Percentiles rank a stretch among this genome's conserved stretches.
Conservation (phyloP, 2,329 filamentous ascomycete genomes). For the Aspergillus sp. region DNA sequence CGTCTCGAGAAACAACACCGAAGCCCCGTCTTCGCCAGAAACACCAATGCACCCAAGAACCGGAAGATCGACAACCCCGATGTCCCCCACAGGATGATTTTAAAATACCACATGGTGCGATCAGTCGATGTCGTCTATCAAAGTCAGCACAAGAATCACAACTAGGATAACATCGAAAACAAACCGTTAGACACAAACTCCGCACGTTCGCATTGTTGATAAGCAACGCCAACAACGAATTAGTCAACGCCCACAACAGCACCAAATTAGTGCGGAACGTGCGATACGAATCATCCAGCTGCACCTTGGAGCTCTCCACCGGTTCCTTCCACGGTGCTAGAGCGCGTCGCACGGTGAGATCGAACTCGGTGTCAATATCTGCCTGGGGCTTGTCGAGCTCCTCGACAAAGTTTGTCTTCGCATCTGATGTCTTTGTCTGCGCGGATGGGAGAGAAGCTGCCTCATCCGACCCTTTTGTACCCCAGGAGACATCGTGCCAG, state of each 20-base stretch:
- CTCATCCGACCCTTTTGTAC: conserved; percentile 96
- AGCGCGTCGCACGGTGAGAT: conserved; percentile 87
- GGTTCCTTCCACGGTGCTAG: conserved; percentile 73
- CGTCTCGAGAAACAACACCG: conserved; percentile 89
- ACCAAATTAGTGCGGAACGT: conserved; percentile 94
- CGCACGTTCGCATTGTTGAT: conserved; percentile 84
- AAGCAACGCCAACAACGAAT: conserved; percentile 72
- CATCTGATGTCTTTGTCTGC: conserved; percentile 78
- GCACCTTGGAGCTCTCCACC: conserved; percentile 72
- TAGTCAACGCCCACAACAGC: conserved; percentile 88
- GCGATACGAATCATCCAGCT: conserved; percentile 95
- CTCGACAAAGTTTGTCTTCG: conserved; percentile 80
- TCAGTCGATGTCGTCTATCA: conserved; percentile 57
- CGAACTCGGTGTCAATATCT: conserved; percentile 94
- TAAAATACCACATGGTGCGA: conserved; percentile 85
- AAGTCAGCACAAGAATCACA: neutral
- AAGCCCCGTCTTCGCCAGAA: conserved; percentile 86
- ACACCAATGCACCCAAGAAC: conserved; percentile 86
- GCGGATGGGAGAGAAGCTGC: conserved; percentile 84
- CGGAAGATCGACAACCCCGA: conserved; percentile 76
- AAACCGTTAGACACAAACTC: conserved; percentile 76
- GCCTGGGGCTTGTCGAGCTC: conserved; percentile 94
- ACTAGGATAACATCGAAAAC: conserved; percentile 42
- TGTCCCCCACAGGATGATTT: conserved; percentile 81
- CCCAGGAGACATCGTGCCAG: conserved; percentile 99